Base-by-base conservation (phyloP, 768 basidiomycete species). In the Flagelloscypha sp. region DNA sequence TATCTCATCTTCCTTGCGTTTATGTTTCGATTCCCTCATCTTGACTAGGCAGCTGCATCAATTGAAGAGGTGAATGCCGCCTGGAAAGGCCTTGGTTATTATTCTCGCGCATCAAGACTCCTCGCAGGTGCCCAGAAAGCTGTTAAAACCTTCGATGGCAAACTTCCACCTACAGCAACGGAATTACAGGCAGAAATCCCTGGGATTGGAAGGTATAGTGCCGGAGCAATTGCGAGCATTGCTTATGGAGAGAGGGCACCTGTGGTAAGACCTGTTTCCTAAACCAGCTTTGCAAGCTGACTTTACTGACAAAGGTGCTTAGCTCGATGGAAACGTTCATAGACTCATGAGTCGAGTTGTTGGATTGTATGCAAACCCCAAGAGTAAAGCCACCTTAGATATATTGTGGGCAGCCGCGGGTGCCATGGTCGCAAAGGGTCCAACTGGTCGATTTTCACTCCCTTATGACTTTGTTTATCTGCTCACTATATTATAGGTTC, bases 61-160 rank as follows among this genome's bases (percentile, higher is more conserved):
- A 72, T 87, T 41, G 88, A 97, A 48, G 74, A 82, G 15, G 88
- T 95, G 39, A 93, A 97, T 53, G 61, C 74, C 1, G 60, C 87
- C 7, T 98, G 93, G 93, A 88, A 88, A 53, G 90, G 89, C 12
- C 65, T 93, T 2, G 89, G 90, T 6, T 93, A 92, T 57, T 93
- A 93, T 56, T 84, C 83, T 25, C 76, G 88, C 27, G 89, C 87
- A 12, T 74, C 82, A 30, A 76, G 88, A 15, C 63, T 98, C 16
- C 71, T 95, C 5, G 65, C 66, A 4, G 92, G 84, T n/a, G 87
- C 93, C 0, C 73, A 88, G 54, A 87, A 80, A 42, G 81, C 74
- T 21, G 74, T 89, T 13, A 54, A 63, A 24, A 68, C 83, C 15
- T 72, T 75, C 35, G 57, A 57, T 21, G 90, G 90, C 16, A 66